Conservation (phyloP, 2,329 filamentous ascomycete genomes). For the Bretziella fagacearum region DNA sequence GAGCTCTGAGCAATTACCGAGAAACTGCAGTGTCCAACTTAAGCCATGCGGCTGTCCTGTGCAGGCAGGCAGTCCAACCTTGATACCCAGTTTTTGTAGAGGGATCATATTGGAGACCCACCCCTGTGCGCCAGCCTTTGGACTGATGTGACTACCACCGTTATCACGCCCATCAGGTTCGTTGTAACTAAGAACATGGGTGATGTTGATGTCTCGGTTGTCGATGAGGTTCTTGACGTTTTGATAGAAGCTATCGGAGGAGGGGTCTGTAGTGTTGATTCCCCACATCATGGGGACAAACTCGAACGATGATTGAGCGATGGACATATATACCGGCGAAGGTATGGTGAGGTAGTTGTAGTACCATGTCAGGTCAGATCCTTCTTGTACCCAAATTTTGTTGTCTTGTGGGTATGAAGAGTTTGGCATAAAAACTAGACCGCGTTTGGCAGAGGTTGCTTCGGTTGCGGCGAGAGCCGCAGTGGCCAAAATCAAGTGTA, state of each 20-base stretch:
- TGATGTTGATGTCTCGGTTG: conserved; percentile 37
- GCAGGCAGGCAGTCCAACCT: conserved; percentile 53
- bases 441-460: conserved; percentile 43
- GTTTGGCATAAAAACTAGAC: conserved; percentile 51
- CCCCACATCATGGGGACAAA: conserved; percentile 36
- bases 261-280: conserved; percentile 21
- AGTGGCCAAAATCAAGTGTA: not conserved
- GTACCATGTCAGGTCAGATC: conserved; percentile 59
- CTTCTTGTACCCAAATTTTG: conserved; percentile 40
- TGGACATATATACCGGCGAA: conserved; percentile 31
- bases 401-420: conserved; percentile 41
- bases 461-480: conserved; percentile 18
- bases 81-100: conserved; percentile 44
- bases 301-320: conserved; percentile 40
- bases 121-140: conserved; percentile 42
- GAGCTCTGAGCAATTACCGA: conserved; percentile 43
- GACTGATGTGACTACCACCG: conserved; percentile 47
- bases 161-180: conserved; percentile 48
- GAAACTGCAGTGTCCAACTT: conserved; percentile 50
- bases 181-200: conserved; percentile 59
- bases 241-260: conserved; percentile 43
- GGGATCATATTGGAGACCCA: conserved; percentile 61
- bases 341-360: conserved; percentile 57
- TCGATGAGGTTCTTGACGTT: conserved; percentile 38
- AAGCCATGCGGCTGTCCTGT: conserved; percentile 44